Conservation (phyloP, 768 basidiomycete genomes). For the Podaxis sp. region DNA sequence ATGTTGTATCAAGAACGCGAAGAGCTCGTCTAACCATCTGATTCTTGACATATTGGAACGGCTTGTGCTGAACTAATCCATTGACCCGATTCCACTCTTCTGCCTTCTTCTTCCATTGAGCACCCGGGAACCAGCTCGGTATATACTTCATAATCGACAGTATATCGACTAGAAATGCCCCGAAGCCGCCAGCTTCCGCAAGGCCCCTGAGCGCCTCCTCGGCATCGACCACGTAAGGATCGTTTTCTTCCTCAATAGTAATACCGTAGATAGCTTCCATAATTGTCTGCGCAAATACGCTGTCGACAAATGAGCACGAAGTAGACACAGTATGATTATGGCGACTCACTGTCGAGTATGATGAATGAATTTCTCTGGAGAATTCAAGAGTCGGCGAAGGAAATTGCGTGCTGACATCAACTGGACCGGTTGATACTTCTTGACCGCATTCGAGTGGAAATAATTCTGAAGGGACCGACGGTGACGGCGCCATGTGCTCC, state of each 20-base stretch:
- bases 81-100: not conserved
- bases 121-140: not conserved
- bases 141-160: conserved; percentile 1
- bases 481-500: conserved; percentile 20
- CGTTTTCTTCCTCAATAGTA: conserved; percentile 28
- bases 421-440: conserved; percentile 24
- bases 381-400: conserved; percentile 21
- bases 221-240: conserved; percentile 34
- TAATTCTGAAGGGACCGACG: conserved; percentile 9
- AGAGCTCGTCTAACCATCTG: conserved; percentile 1
- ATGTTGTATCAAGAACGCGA: not conserved
- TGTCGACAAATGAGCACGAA: conserved; percentile 18
- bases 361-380: conserved; percentile 23
- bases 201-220: conserved; percentile 30
- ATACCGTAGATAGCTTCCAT: conserved; percentile 39
- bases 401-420: conserved; percentile 22
- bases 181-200: conserved; percentile 31
- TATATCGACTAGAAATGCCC: conserved; percentile 15
- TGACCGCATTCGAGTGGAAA: conserved; percentile 2
- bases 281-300: conserved; percentile 31
- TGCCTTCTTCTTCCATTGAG: not conserved
- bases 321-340: not conserved
- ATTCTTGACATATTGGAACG: conserved; percentile 2
- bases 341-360: conserved; percentile 27
- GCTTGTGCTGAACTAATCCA: not conserved